These are phyloP conservation scores for Nemania bipapillata DNA, from an alignment of 2,329 filamentous ascomycete genomes.

Conservation along the genomic window DNA sequence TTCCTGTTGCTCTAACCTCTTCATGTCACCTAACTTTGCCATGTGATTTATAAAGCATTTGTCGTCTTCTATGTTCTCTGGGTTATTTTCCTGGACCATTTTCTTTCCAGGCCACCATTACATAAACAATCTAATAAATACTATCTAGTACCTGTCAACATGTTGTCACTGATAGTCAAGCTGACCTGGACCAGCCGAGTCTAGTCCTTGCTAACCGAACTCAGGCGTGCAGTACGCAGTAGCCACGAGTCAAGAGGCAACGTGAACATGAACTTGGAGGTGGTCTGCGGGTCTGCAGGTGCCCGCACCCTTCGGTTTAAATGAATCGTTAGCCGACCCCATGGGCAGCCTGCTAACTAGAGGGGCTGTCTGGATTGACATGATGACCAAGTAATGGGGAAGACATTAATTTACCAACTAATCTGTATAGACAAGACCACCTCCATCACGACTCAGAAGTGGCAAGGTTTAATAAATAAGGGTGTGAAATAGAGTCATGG, in stretches of 20 bases:
- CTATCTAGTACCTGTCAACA: no score
- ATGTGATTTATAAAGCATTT: no score
- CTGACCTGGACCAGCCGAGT: neutral
- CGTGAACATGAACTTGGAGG: neutral
- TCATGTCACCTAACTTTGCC: no score
- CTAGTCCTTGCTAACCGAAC: no score
- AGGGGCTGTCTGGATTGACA: neutral
- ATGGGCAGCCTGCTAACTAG: neutral
- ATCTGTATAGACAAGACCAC: neutral
- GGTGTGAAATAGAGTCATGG: conserved; percentile 1
- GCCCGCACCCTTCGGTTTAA: neutral
- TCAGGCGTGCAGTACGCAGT: no score
- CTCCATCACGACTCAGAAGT: neutral
- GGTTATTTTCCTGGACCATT: neutral
- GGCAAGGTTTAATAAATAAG: neutral
- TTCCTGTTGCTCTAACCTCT: no score
- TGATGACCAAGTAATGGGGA: neutral
- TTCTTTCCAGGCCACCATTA: neutral
- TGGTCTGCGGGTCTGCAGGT: neutral
- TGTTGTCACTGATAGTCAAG: neutral
- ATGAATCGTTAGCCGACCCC: conserved; percentile 15
- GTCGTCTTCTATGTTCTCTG: no score
- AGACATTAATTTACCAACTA: neutral
- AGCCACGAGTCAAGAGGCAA: conserved; percentile 14
- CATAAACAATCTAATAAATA: neutral